Conservation (phyloP, 1,139 yeast species). For the Kodamaea ohmeri region DNA sequence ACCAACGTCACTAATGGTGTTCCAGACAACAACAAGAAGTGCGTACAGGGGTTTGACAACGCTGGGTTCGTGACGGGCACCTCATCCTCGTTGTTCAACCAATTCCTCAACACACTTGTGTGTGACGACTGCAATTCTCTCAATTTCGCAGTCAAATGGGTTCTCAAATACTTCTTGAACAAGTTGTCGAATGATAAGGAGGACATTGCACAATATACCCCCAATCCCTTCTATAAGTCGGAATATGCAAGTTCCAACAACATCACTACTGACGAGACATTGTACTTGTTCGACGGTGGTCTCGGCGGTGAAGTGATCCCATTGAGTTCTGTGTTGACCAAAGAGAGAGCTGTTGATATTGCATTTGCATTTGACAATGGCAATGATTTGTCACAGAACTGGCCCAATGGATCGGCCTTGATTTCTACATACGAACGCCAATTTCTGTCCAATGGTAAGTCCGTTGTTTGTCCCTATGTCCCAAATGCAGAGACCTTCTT, state of each 20-base stretch:
- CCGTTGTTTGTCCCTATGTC: slow-evolving; percentile 76
- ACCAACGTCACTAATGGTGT: slow-evolving; percentile 32
- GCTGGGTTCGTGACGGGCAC: slow-evolving; percentile 78
- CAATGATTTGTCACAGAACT: slow-evolving; percentile 37
- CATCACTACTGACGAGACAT: slow-evolving; percentile 31
- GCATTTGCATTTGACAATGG: slow-evolving; percentile 40
- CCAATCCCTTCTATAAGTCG: slow-evolving; percentile 52
- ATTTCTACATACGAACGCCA: slow-evolving; percentile 63
- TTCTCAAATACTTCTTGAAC: slow-evolving; percentile 43
- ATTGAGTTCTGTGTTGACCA: slow-evolving; percentile 34
- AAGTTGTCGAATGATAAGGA: slow-evolving; percentile 39
- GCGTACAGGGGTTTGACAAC: slow-evolving; percentile 72
- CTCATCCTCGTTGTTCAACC: slow-evolving; percentile 75
- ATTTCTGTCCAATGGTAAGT: slow-evolving; percentile 58
- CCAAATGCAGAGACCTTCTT: slow-evolving; percentile 68
- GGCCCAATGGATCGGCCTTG: slow-evolving; percentile 44
- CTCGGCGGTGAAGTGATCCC: slow-evolving; percentile 40
- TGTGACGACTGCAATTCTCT: slow-evolving; percentile 46
- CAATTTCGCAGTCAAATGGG: slow-evolving; percentile 45
- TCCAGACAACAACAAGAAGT: slow-evolving; percentile 28
- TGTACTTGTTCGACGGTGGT: slow-evolving; percentile 44
- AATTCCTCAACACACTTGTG: slow-evolving; percentile 59
- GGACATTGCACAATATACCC: slow-evolving; percentile 43
- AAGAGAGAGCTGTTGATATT: slow-evolving; percentile 35
- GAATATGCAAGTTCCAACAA: slow-evolving; percentile 32